Conservation (phyloP, 2,329 filamentous ascomycete genomes). For the Microdochium bolleyi region DNA sequence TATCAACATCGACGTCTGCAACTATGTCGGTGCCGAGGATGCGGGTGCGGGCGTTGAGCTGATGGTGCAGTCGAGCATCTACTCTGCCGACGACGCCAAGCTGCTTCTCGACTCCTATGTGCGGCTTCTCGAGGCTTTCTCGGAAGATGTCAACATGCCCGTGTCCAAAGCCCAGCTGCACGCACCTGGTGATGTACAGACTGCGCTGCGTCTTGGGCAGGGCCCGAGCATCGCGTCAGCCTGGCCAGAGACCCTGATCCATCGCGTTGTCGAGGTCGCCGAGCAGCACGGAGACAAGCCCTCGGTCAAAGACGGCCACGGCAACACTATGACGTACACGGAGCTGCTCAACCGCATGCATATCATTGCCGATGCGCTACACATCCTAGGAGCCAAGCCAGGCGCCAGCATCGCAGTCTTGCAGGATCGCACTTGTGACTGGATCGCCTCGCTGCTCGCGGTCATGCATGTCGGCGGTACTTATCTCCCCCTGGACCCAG, state of each 20-base stretch:
- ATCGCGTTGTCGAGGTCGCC: conserved; percentile 8
- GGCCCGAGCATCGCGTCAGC: background rate
- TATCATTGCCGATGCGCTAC: conserved; percentile 21
- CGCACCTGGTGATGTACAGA: background rate
- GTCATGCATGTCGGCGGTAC: conserved; percentile 20
- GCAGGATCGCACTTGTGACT: conserved; percentile 18
- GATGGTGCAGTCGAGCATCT: conserved; percentile 9
- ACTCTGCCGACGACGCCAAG: conserved; percentile 6
- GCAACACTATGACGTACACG: conserved; percentile 20
- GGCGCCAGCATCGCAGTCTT: conserved; percentile 22
- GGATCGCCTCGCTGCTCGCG: conserved; percentile 21
- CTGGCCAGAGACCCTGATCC: conserved; percentile 9
- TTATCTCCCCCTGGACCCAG: conserved; percentile 24
- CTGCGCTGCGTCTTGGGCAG: background rate
- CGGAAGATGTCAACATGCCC: background rate
- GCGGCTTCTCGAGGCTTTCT: conserved; percentile 6
- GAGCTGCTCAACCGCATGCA: conserved; percentile 19
- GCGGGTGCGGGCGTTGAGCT: conserved; percentile 6
- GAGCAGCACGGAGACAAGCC: background rate
- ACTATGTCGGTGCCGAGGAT: conserved; percentile 3
- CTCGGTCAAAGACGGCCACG: conserved; percentile 6
- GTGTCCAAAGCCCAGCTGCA: background rate
- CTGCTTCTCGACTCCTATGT: conserved; percentile 7
- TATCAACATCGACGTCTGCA: conserved; percentile 2
- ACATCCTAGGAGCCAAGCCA: conserved; percentile 2